Evolutionary conservation across 768 basidiomycete genomes (phyloP).

Genomic region (Chlorophyllum brunneum): DNA sequence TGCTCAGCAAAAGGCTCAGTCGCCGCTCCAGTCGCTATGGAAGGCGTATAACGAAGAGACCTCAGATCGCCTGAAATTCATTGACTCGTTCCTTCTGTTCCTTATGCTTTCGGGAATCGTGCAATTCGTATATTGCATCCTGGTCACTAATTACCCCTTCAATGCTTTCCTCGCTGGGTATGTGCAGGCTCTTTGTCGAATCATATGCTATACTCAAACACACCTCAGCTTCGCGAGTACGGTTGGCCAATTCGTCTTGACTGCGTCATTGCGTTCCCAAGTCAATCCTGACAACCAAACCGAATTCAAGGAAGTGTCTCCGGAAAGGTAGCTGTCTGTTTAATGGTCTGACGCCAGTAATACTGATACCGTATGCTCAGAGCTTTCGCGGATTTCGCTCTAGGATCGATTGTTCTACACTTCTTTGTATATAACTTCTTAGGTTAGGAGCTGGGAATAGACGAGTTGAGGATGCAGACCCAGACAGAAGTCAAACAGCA

Average conservation of each 20-base stretch:
- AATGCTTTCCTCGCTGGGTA: constrained; percentile 97
- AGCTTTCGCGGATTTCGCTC: constrained; percentile 94
- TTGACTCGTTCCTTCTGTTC: constrained; percentile 91
- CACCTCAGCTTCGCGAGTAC: constrained; percentile 79
- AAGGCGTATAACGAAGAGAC: constrained; percentile 77
- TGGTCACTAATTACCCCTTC: constrained; percentile 92
- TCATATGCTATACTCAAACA: constrained; percentile 1
- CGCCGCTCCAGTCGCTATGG: constrained; percentile 54
- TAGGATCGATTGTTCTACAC: constrained; percentile 94
- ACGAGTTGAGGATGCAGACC: constrained; percentile 5
- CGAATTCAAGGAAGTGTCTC: constrained; percentile 88
- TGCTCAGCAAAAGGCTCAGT: constrained; percentile 23
- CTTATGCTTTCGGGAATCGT: constrained; percentile 85
- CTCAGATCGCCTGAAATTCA: constrained; percentile 82
- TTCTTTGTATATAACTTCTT: constrained; percentile 99
- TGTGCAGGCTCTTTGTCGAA: constrained; percentile 23
- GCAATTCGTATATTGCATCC: constrained; percentile 89
- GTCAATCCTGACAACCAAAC: constrained; percentile 81
- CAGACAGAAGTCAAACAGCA: constrained; percentile 2
- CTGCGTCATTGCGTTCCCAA: constrained; percentile 89
- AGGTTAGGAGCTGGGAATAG: constrained; percentile 48
- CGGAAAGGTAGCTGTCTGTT: constrained; percentile 73
- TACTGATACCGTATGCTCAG: constrained; percentile 37
- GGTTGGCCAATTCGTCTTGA: constrained; percentile 95
- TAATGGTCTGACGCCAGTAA: background rate